Evolutionary conservation across 805 yeast genomes (phyloP), one percentile per base, ranked within the genome.

Genomic region (Wickerhamiella azyma): DNA sequence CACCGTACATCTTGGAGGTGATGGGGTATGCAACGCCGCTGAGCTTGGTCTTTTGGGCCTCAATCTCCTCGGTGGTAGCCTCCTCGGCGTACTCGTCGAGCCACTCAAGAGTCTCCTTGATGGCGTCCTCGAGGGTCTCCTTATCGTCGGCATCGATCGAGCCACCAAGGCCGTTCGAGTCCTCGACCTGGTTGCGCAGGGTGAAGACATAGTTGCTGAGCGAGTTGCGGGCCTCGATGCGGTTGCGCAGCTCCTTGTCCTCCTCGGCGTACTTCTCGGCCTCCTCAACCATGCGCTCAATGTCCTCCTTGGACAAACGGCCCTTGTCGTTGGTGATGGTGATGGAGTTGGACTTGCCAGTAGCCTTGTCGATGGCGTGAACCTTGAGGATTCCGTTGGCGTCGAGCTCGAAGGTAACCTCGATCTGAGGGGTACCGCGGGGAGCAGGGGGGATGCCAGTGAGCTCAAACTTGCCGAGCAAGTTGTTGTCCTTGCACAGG

Each of bases 221-320:
- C 39, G 74, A 70, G 69, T 85, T 88, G 72, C 85, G 84, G 52
- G 94, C 78, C 70, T 82, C 94, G 58, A 89, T 79, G 74, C 84
- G 84, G 51, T 76, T 76, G 62, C 88, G 82, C 50, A 85, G 73
- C 57, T 75, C 79, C 56, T 79, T 80, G 68, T 89, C 97, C 67
- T 86, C 94, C 58, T 83, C 85, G 55, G 94, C 94, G 60, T 70
- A 89, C 70, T 83, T 81, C 68, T 86, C 97, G 57, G 96, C 96
- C 63, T 89, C 97, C 62, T 79, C 92, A 53, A 89, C 95, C 96
- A 89, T 89, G 70, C 89, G 85, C 59, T 89, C 96, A 59, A 89
- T 88, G 53, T 86, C 95, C 52, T 88, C 96, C 71, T 85, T 81
- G 21, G 89, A 74, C 61, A 86, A 75, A 74, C 96, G 83, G 60